phyloP scores from a whole-genome alignment of 768 basidiomycete species.

The Phanerochaete carnosa region DNA sequence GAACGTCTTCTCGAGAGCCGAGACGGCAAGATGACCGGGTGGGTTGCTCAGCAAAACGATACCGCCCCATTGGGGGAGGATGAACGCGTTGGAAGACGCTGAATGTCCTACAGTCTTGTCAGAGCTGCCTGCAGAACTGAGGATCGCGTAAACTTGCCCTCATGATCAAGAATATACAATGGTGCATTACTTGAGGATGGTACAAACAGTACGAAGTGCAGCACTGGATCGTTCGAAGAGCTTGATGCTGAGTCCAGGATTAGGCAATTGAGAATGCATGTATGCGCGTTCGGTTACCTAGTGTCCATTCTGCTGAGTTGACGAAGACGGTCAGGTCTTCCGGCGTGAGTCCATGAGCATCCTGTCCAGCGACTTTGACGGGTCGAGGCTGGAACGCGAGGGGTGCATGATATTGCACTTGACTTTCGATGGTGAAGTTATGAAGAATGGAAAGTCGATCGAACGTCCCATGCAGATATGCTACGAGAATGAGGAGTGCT shows the following conservation, averaged over 20 bases:
- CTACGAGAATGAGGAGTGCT: not conserved
- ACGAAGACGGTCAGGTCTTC: constrained; percentile 92
- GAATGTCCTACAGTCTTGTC: constrained; percentile 37
- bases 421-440: constrained; percentile 93
- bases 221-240: constrained; percentile 87
- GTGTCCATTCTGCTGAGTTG: constrained; percentile 94
- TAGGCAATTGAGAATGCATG: not conserved
- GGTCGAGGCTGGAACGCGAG: constrained; percentile 69
- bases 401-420: constrained; percentile 89
- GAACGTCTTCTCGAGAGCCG: constrained; percentile 53
- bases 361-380: constrained; percentile 30
- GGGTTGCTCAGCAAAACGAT: constrained; percentile 73
- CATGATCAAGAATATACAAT: constrained; percentile 56
- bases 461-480: constrained; percentile 60
- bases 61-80: constrained; percentile 93
- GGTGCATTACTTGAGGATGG: constrained; percentile 72
- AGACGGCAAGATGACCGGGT: constrained; percentile 36
- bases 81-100: constrained; percentile 64
- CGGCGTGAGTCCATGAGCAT: constrained; percentile 57
- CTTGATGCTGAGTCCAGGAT: constrained; percentile 64
- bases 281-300: constrained; percentile 52
- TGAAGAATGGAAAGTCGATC: constrained; percentile 62
- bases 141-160: constrained; percentile 34
- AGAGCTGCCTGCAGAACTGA: not conserved
- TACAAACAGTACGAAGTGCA: constrained; percentile 89